Conservation (phyloP, 352 stramenopile genomes). For the Globisporangium iwayamae region DNA sequence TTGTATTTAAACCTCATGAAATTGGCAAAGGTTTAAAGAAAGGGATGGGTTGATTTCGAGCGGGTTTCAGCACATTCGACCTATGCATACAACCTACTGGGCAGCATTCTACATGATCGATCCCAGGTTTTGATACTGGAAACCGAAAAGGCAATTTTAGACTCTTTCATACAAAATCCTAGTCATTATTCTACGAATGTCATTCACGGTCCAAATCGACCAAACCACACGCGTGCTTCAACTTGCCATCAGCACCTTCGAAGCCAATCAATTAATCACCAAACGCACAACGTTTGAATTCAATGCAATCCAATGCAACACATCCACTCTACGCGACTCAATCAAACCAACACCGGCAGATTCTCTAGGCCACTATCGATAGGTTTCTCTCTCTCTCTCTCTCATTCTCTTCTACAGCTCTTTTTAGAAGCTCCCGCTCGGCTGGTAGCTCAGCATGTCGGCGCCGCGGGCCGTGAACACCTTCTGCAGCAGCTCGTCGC, state of each 20-base stretch:
- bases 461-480: constrained; percentile 56
- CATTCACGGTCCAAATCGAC: background rate
- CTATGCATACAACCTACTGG: background rate
- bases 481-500: constrained; percentile 62
- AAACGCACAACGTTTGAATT: too few species aligned
- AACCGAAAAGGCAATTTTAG: background rate
- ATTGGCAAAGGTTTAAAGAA: background rate
- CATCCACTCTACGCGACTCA: too few species aligned
- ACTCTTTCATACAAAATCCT: background rate
- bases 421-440: constrained; percentile 57
- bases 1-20: too few species aligned
- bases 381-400: constrained; percentile 15
- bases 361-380: background rate
- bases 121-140: background rate
- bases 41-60: background rate
- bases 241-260: background rate
- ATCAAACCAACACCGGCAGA: background rate
- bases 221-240: background rate
- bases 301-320: too few species aligned
- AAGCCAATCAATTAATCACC: too few species aligned
- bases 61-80: background rate
- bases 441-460: constrained; percentile 64
- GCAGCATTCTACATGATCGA: background rate
- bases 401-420: background rate
- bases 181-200: background rate